Percentiles rank a stretch among this genome's conserved stretches.
These are phyloP conservation scores for Pythium sukuiense DNA, from an alignment of 352 stramenopile species.

Conservation along the genomic window DNA sequence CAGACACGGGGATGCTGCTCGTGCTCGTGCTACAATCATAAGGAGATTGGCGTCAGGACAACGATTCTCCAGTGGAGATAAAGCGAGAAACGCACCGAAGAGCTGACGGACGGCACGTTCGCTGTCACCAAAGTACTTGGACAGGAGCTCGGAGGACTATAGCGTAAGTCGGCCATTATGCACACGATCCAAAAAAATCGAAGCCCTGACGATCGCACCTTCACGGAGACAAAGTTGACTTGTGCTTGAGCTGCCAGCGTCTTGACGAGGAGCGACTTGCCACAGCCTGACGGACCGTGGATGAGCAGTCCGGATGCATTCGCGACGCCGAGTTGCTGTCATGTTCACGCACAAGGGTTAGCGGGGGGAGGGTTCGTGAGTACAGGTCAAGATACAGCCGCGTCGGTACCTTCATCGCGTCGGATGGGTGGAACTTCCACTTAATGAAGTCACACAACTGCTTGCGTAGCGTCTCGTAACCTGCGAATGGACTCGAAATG, in stretches of 20 bases:
- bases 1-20: slow-evolving; percentile 67
- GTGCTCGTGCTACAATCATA: slow-evolving; percentile 50
- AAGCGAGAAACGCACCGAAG: slow-evolving; percentile 50
- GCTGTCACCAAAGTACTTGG: slow-evolving; percentile 88
- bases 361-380: neutral
- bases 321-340: slow-evolving; percentile 58
- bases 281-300: slow-evolving; percentile 76
- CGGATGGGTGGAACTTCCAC: slow-evolving; percentile 63
- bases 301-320: slow-evolving; percentile 76
- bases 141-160: slow-evolving; percentile 80
- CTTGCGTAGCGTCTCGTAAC: slow-evolving; percentile 56
- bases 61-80: neutral
- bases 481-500: slow-evolving; percentile 45
- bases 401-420: slow-evolving; percentile 55
- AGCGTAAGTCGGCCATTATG: too few species aligned
- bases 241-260: slow-evolving; percentile 54
- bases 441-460: slow-evolving; percentile 68
- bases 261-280: slow-evolving; percentile 81
- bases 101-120: slow-evolving; percentile 79
- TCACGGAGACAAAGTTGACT: slow-evolving; percentile 82
- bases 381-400: neutral
- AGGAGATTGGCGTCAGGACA: neutral
- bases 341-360: neutral
- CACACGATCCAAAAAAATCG: neutral
- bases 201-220: slow-evolving; percentile 36